These are phyloP conservation scores for Papiliotrema terrestris DNA, from an alignment of 1,284 basidiomycete species.

Conservation along the genomic window DNA sequence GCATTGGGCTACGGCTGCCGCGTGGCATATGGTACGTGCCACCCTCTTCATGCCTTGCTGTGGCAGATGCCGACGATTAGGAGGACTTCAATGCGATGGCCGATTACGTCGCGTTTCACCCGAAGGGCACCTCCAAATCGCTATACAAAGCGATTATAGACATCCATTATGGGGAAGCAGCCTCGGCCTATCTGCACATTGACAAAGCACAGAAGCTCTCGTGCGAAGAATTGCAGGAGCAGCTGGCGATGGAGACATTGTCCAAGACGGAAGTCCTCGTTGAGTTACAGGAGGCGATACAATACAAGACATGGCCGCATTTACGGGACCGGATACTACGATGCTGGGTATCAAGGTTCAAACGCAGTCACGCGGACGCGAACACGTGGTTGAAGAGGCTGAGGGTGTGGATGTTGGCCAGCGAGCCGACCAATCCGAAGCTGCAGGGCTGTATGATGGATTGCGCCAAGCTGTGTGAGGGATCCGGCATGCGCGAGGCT, in stretches of 20 bases:
- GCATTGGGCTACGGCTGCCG: conserved; percentile 38
- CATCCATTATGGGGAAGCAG: conserved; percentile 32
- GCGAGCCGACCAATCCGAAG: conserved; percentile 22
- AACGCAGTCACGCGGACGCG: conserved; percentile 35
- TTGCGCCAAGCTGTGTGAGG: conserved; percentile 39
- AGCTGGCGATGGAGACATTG: conserved; percentile 36
- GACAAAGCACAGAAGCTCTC: conserved; percentile 37
- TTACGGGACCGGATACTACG: conserved; percentile 21
- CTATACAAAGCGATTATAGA: conserved; percentile 47
- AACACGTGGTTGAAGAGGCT: conserved; percentile 40
- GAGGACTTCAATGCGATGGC: conserved; percentile 43
- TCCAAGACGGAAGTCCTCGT: conserved; percentile 41
- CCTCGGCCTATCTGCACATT: conserved; percentile 37
- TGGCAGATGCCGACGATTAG: conserved; percentile 3
- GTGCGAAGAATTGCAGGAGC: conserved; percentile 40
- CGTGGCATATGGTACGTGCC: conserved; percentile 39
- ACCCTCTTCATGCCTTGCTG: background rate
- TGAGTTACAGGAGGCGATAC: conserved; percentile 43
- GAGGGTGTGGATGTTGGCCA: conserved; percentile 38
- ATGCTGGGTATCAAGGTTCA: conserved; percentile 31
- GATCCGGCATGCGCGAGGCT: conserved; percentile 29
- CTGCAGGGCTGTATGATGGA: conserved; percentile 38
- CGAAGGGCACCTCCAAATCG: conserved; percentile 41
- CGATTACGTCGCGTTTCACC: conserved; percentile 39
- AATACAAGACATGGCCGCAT: conserved; percentile 38